Evolutionary conservation across 805 yeast genomes (phyloP).

Genomic region (Lipomyces sp.): DNA sequence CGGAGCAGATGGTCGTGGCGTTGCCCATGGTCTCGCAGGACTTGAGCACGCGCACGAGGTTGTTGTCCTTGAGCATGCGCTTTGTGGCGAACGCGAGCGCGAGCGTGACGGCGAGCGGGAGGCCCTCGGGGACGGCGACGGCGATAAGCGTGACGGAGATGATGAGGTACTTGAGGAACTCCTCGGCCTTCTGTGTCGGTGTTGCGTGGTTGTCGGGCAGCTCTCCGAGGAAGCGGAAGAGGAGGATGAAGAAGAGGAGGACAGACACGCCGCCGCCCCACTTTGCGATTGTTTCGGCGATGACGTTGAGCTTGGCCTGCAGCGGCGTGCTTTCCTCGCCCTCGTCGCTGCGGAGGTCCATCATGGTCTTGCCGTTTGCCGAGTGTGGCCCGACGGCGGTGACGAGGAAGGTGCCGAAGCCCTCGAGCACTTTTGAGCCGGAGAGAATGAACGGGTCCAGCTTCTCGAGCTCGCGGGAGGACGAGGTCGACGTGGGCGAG

Average conservation of each 20-base stretch:
- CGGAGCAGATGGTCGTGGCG: conserved; percentile 95
- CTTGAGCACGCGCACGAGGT: conserved; percentile 86
- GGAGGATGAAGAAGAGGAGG: conserved; percentile 72
- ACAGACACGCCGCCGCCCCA: conserved; percentile 85
- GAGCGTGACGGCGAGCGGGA: conserved; percentile 94
- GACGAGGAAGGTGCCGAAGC: conserved; percentile 79
- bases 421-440: conserved; percentile 83
- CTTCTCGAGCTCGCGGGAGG: conserved; percentile 39
- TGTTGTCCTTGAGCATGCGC: conserved; percentile 95
- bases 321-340: conserved; percentile 86
- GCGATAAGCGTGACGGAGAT: conserved; percentile 90
- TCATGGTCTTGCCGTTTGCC: conserved; percentile 87
- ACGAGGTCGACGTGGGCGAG: conserved; percentile 6
- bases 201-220: conserved; percentile 50
- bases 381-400: conserved; percentile 91
- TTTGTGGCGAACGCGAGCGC: conserved; percentile 98
- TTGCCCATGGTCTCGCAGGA: conserved; percentile 99
- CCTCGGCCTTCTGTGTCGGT: conserved; percentile 76
- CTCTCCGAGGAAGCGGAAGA: conserved; percentile 67
- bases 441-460: conserved; percentile 85
- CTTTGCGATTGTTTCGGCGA: conserved; percentile 94
- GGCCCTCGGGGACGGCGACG: conserved; percentile 99
- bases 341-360: conserved; percentile 67
- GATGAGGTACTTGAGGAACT: conserved; percentile 79
- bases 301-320: conserved; percentile 71